Percentiles rank a stretch among this genome's conserved stretches.
These are phyloP conservation scores for Cystoderma amianthinum DNA, from an alignment of 768 basidiomycete species.

Conservation along the genomic window DNA sequence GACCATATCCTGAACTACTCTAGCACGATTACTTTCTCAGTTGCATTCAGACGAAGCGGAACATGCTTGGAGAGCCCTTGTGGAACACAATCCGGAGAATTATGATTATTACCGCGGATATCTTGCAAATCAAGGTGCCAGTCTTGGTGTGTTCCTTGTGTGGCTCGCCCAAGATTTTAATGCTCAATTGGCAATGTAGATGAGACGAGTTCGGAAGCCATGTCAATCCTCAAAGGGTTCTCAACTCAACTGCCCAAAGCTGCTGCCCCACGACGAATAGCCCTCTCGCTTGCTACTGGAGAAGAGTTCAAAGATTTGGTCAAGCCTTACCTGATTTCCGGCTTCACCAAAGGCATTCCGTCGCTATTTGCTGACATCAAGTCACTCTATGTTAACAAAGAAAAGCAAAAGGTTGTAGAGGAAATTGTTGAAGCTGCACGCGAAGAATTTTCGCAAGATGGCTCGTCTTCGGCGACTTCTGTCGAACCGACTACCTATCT, in stretches of 20 bases:
- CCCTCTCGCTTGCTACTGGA: constrained; percentile 59
- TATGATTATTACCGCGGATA: constrained; percentile 76
- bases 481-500: constrained; percentile 77
- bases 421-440: constrained; percentile 51
- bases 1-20: constrained; percentile 7
- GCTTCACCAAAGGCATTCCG: constrained; percentile 80
- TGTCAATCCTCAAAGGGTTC: constrained; percentile 55
- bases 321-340: constrained; percentile 59
- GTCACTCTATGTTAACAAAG: constrained; percentile 59
- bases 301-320: constrained; percentile 63
- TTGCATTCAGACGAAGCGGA: constrained; percentile 65
- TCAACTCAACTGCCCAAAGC: constrained; percentile 59
- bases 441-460: constrained; percentile 21
- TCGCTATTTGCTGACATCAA: constrained; percentile 93
- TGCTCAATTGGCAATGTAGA: constrained; percentile 35
- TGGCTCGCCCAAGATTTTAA: constrained; percentile 1
- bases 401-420: constrained; percentile 66
- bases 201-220: constrained; percentile 42
- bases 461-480: constrained; percentile 14
- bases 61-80: constrained; percentile 71
- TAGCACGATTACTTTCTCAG: constrained; percentile 76
- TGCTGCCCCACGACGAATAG: constrained; percentile 64
- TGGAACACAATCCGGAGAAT: constrained; percentile 83
- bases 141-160: constrained; percentile 43
- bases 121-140: constrained; percentile 56